Base-by-base conservation (phyloP, 2,329 filamentous ascomycete species). In the Beauveria rudraprayagi region DNA sequence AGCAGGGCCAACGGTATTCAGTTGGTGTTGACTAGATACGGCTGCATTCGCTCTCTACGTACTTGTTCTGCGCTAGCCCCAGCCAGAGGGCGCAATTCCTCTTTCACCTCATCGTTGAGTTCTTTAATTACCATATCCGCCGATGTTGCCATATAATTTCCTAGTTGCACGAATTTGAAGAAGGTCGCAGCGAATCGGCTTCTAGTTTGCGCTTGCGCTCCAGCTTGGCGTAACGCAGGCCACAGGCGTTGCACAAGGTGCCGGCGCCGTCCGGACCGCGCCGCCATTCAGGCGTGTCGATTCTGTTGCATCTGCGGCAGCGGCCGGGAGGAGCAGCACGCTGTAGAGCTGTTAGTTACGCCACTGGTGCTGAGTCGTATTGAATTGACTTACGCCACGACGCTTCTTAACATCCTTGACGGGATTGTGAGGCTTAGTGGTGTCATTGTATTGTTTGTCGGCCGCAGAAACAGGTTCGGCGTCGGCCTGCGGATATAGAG, bases 271-370 rank as follows among this genome's bases (percentile, higher is more conserved):
- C 94, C 10, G 94, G 94, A 11, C 94, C 94, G 68, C 94, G 86
- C 70, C 94, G 85, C 94, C 94, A 99, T 81, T 97, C 94, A 8
- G 94, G 94, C 5, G 94, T 97, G 76, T 99, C 94, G 64, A 94
- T 92, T 71, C 94, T 85, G 74, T 97, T 97, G 78, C 94, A 99
- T 75, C 93, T 97, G 75, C 97, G 94, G 75, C 94, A 97, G 77
- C 93, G 84, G 50, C 94, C 94, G 60, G 94, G 93, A 66, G 92
- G 93, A 70, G 94, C 94, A 67, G 93, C 93, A 71, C 94, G 90
- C 92, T 96, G 24, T 5, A 34, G 3, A 30, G 6, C 10, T 28
- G 41, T 47, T 46, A 56, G 54, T 22, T 16, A 34, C 7, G 19
- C 40, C 43, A 51, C 19, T 47, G 4, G 9, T 28, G 26, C 26